phyloP scores from a whole-genome alignment of 2,329 filamentous ascomycete genomes.

The Didymella arachidicola region DNA sequence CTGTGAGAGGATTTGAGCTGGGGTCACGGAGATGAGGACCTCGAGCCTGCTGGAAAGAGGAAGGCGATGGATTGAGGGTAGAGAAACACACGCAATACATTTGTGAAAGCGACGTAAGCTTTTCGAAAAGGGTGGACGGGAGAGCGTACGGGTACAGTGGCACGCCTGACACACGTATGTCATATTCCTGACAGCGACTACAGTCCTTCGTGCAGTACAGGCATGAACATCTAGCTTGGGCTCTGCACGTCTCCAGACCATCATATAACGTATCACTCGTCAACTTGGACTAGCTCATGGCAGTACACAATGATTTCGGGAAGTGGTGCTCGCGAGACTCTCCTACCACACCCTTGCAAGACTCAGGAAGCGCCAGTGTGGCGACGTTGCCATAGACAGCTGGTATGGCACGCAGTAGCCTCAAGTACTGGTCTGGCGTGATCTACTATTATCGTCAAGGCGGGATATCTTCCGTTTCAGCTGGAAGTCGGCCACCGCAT shows the following conservation, averaged over 20 bases:
- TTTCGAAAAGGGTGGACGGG: background rate
- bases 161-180: no score
- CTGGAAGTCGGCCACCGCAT: background rate
- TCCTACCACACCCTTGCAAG: no score
- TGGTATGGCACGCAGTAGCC: background rate
- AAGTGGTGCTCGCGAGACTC: no score
- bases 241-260: background rate
- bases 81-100: no score
- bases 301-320: background rate
- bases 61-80: no score
- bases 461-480: background rate
- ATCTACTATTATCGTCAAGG: background rate
- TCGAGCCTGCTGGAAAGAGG: background rate
- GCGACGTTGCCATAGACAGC: background rate
- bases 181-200: background rate
- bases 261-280: background rate
- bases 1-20: no score
- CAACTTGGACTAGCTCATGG: background rate
- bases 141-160: no score
- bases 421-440: background rate
- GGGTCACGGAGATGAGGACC: background rate
- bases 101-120: background rate
- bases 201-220: background rate
- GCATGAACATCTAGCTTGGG: background rate
- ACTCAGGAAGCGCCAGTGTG: no score